Evolutionary conservation across 2,329 filamentous ascomycete species (phyloP).

Genomic region (Pestalotiopsis sp.): DNA sequence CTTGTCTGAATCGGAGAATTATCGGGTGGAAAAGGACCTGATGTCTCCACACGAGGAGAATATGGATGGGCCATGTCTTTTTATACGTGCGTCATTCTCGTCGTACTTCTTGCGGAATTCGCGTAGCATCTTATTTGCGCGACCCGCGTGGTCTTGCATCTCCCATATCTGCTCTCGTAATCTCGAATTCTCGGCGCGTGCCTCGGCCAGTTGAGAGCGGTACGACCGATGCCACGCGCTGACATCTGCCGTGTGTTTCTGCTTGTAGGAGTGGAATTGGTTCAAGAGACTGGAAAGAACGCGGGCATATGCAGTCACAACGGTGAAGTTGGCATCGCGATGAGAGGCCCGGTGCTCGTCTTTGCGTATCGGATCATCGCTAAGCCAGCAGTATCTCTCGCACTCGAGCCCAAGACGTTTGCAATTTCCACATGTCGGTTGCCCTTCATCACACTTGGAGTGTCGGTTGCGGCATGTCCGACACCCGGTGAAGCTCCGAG

Average conservation of each 20-base stretch:
- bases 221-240: conserved; percentile 68
- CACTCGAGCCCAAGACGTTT: too few species aligned
- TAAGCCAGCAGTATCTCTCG: too few species aligned
- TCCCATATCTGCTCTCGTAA: conserved; percentile 68
- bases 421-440: too few species aligned
- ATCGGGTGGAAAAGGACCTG: too few species aligned
- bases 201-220: conserved; percentile 64
- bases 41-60: too few species aligned
- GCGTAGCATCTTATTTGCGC: conserved; percentile 59
- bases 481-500: too few species aligned
- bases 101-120: conserved; percentile 58
- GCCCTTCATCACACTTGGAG: too few species aligned
- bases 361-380: too few species aligned
- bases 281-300: conserved; percentile 60
- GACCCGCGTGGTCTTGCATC: conserved; percentile 62
- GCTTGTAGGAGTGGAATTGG: conserved; percentile 68
- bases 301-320: conserved; percentile 57
- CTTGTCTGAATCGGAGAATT: neutral
- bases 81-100: conserved; percentile 56
- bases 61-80: too few species aligned
- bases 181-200: conserved; percentile 63
- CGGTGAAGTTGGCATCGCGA: conserved; percentile 38
- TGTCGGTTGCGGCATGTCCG: too few species aligned
- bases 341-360: too few species aligned
- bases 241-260: conserved; percentile 62